phyloP scores from a whole-genome alignment of 1,284 basidiomycete species.

The Lentinula novae-zelandiae region DNA sequence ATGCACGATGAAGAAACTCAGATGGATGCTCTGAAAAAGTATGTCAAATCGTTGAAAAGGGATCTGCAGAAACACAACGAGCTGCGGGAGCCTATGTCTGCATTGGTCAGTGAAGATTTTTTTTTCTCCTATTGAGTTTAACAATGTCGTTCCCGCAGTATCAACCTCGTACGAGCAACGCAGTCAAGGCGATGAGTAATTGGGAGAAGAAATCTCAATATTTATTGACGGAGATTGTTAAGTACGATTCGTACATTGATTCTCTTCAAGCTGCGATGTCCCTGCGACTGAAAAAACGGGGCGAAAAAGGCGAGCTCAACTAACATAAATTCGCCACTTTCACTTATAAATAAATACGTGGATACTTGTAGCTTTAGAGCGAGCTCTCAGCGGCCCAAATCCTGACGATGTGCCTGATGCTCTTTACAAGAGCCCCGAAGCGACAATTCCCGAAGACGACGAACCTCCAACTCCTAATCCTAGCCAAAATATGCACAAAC shows the following conservation, averaged over 20 bases:
- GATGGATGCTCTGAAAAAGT: constrained; percentile 79
- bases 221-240: constrained; percentile 87
- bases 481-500: constrained; percentile 21
- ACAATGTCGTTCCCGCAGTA: constrained; percentile 52
- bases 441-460: constrained; percentile 46
- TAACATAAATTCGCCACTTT: neutral
- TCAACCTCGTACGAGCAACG: constrained; percentile 70
- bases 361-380: constrained; percentile 56
- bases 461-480: constrained; percentile 45
- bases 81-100: constrained; percentile 79
- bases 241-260: constrained; percentile 95
- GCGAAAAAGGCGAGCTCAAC: constrained; percentile 59
- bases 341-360: neutral
- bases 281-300: constrained; percentile 79
- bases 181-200: constrained; percentile 77
- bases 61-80: constrained; percentile 85
- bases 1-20: constrained; percentile 91
- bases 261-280: constrained; percentile 79
- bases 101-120: constrained; percentile 54
- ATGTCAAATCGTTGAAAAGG: constrained; percentile 71
- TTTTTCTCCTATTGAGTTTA: neutral
- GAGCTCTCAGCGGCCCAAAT: constrained; percentile 54
- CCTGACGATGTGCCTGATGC: constrained; percentile 27
- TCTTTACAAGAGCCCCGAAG: constrained; percentile 40
- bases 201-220: constrained; percentile 93